These are phyloP conservation scores for Curvularia verruculosa DNA, from an alignment of 2,329 filamentous ascomycete species.

Conservation along the genomic window DNA sequence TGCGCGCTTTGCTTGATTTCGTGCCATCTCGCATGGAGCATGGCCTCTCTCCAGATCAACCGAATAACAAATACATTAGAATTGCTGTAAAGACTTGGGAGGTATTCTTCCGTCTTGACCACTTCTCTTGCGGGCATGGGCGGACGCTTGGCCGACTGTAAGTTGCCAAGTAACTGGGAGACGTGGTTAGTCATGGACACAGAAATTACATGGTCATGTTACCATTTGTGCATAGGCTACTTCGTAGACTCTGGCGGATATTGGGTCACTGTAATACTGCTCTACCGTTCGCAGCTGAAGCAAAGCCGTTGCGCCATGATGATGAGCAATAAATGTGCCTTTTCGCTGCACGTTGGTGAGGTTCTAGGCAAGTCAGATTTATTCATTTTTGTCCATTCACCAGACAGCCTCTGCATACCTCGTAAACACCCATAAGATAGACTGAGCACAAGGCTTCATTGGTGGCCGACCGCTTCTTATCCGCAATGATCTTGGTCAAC, in stretches of 20 bases:
- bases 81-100: constrained; percentile 30
- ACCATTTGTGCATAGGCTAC: constrained; percentile 37
- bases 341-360: constrained; percentile 27
- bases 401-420: constrained; percentile 22
- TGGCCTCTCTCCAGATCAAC: constrained; percentile 32
- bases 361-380: constrained; percentile 22
- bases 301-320: constrained; percentile 37
- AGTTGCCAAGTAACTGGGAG: constrained; percentile 33
- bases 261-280: constrained; percentile 30
- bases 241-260: constrained; percentile 38
- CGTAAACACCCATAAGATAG: constrained; percentile 40
- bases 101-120: constrained; percentile 15
- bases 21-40: constrained; percentile 38
- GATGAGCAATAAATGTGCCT: constrained; percentile 34
- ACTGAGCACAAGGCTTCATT: constrained; percentile 36
- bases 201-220: constrained; percentile 1
- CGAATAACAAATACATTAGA: constrained; percentile 30
- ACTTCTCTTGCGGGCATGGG: constrained; percentile 30
- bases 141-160: constrained; percentile 35
- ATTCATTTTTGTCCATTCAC: background rate
- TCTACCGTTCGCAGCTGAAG: constrained; percentile 35
- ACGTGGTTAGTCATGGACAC: constrained; percentile 18
- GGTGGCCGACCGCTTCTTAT: constrained; percentile 27
- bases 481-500: constrained; percentile 31
- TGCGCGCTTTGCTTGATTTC: constrained; percentile 27